phyloP scores from a whole-genome alignment of 2,329 filamentous ascomycete genomes.

The Calonectria pseudoreteaudii region DNA sequence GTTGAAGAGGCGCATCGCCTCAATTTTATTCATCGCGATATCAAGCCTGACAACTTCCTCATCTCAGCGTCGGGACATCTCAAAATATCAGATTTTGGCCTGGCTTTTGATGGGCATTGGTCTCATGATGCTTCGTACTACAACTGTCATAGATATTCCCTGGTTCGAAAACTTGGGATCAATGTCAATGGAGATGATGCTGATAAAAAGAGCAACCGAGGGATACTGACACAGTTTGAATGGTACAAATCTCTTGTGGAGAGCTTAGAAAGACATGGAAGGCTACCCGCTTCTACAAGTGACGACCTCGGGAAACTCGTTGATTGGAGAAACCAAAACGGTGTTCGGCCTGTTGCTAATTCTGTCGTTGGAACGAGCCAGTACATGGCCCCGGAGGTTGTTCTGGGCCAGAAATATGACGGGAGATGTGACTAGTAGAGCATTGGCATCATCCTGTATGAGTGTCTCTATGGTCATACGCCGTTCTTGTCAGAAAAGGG shows the following conservation, averaged over 20 bases:
- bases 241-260: slow-evolving; percentile 47
- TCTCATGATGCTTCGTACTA: slow-evolving; percentile 90
- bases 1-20: slow-evolving; percentile 92
- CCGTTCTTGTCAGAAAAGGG: slow-evolving; percentile 86
- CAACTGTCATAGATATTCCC: slow-evolving; percentile 81
- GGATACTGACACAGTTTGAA: slow-evolving; percentile 48
- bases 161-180: slow-evolving; percentile 83
- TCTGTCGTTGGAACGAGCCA: slow-evolving; percentile 96
- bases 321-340: slow-evolving; percentile 76
- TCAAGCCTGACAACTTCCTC: slow-evolving; percentile 98
- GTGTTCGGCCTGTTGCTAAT: slow-evolving; percentile 79
- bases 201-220: slow-evolving; percentile 69
- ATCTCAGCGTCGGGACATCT: slow-evolving; percentile 89
- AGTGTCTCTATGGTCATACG: slow-evolving; percentile 92
- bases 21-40: slow-evolving; percentile 92
- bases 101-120: slow-evolving; percentile 97
- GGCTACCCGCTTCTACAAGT: slow-evolving; percentile 42
- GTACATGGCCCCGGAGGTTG: slow-evolving; percentile 97
- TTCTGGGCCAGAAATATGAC: slow-evolving; percentile 85
- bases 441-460: slow-evolving; percentile 92
- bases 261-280: slow-evolving; percentile 48
- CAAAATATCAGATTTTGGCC: slow-evolving; percentile 95
- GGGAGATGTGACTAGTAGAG: slow-evolving; percentile 98
- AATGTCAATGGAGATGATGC: slow-evolving; percentile 78
- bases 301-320: slow-evolving; percentile 61